phyloP scores from a whole-genome alignment of 2,329 filamentous ascomycete genomes.

The Xylariaceae sp. region DNA sequence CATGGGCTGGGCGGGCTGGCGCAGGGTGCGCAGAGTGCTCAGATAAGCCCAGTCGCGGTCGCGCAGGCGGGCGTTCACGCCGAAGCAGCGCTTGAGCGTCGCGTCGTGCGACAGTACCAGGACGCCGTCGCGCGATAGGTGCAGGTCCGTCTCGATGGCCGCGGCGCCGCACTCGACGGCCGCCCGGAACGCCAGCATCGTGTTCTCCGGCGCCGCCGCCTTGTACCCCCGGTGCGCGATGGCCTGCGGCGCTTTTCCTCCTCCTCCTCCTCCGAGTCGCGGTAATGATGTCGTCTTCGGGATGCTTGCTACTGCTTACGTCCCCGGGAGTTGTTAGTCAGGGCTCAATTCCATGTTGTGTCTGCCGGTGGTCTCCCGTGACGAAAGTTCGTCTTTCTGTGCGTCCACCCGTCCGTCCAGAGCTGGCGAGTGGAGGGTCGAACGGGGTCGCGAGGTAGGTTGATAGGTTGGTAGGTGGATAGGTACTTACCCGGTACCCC shows the following conservation, averaged over 20 bases:
- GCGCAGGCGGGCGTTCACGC: constrained; percentile 68
- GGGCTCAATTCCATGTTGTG: no score
- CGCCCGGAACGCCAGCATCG: constrained; percentile 74
- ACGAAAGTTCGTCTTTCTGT: no score
- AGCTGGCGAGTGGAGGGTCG: no score
- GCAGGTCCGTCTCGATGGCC: constrained; percentile 86
- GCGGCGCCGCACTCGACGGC: constrained; percentile 76
- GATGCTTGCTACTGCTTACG: constrained; percentile 12
- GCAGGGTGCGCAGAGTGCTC: constrained; percentile 66
- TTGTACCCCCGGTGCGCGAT: constrained; percentile 83
- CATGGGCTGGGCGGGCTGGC: constrained; percentile 71
- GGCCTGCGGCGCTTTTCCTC: constrained; percentile 70
- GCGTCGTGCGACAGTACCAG: constrained; percentile 85
- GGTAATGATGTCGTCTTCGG: no score
- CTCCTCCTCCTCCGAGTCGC: no score
- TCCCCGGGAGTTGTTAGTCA: background rate
- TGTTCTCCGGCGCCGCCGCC: constrained; percentile 80
- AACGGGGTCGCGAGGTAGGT: no score
- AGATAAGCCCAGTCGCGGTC: constrained; percentile 80
- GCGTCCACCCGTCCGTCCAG: no score
- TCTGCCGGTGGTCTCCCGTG: no score
- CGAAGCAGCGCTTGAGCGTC: constrained; percentile 79
- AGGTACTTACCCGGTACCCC: constrained; percentile 12
- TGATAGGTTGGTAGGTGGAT: background rate
- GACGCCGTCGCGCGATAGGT: constrained; percentile 78